Evolutionary conservation across 345 rosid species (phyloP).

Genomic region (Murraya paniculata): DNA sequence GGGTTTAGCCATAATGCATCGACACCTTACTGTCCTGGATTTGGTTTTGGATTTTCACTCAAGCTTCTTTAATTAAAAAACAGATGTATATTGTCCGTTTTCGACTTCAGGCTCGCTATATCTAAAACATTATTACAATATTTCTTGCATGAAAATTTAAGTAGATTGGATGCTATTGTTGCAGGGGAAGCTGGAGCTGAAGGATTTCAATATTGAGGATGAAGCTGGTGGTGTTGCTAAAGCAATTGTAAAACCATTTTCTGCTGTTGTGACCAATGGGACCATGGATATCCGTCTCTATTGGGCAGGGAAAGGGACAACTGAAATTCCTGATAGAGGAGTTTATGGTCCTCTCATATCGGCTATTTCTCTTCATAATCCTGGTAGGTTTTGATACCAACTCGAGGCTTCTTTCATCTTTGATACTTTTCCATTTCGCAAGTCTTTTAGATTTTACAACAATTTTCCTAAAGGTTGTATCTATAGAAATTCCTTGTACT

Average conservation of each 20-base stretch:
- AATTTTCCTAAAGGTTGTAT: no score
- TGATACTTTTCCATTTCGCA: background rate
- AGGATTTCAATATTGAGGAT: conserved; percentile 31
- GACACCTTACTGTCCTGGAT: no score
- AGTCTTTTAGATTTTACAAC: background rate
- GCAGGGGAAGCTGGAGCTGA: conserved; percentile 43
- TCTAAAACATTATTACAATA: no score
- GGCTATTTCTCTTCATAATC: conserved; percentile 38
- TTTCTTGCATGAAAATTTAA: background rate
- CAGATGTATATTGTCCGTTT: no score
- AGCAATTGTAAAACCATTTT: conserved; percentile 4
- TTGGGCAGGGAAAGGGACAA: conserved; percentile 70
- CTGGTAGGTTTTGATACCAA: conserved; percentile 17
- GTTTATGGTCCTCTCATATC: conserved; percentile 59
- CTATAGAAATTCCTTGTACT: no score
- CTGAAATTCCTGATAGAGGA: conserved; percentile 38
- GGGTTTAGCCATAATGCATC: no score
- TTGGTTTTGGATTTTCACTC: no score
- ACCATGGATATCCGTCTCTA: conserved; percentile 38
- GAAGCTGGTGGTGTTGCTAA: conserved; percentile 27
- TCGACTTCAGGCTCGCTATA: no score
- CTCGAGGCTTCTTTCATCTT: background rate
- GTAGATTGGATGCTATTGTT: background rate
- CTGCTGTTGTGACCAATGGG: conserved; percentile 2
- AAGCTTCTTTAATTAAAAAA: no score